A percentile compares a stretch with the other conserved stretches of the same genome.
Conservation (phyloP, 106 monocot genomes). For the Dioscorea dumetorum region DNA sequence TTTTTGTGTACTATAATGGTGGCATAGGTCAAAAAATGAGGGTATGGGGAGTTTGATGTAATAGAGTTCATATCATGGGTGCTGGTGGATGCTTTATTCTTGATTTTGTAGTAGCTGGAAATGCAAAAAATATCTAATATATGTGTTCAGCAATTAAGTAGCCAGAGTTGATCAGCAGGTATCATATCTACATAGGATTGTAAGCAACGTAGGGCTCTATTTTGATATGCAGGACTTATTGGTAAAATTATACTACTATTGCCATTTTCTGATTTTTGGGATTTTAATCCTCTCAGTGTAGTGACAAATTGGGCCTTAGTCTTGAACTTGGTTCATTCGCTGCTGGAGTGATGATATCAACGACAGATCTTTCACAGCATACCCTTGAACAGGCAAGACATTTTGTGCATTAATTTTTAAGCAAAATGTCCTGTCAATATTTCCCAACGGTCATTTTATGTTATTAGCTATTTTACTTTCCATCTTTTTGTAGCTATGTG, state of each 20-base stretch:
- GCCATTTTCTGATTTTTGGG: constrained; percentile 1
- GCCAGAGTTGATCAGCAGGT: too few relatives aligned
- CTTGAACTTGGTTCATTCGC: constrained; percentile 96
- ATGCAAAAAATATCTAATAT: too few relatives aligned
- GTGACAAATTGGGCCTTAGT: constrained; percentile 93
- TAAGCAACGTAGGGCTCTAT: too few relatives aligned
- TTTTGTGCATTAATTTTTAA: neutral
- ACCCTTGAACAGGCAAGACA: constrained; percentile 81
- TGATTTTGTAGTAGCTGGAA: too few relatives aligned
- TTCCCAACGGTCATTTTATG: too few relatives aligned
- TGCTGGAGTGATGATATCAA: constrained; percentile 95
- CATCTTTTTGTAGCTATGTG: neutral
- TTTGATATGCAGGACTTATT: neutral
- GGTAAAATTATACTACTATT: neutral
- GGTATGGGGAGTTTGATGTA: too few relatives aligned
- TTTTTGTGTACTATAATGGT: too few relatives aligned
- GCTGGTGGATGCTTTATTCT: too few relatives aligned
- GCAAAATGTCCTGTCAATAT: neutral
- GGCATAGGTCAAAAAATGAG: too few relatives aligned
- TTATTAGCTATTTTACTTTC: neutral
- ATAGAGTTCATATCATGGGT: too few relatives aligned
- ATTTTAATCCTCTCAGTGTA: constrained; percentile 52
- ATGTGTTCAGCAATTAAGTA: too few relatives aligned
- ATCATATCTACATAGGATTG: too few relatives aligned
- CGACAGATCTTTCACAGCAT: constrained; percentile 91